A percentile compares a stretch with the other conserved stretches of the same genome.
phyloP scores from a whole-genome alignment of 495 filamentous ascomycete genomes.

The Extremus antarcticus region DNA sequence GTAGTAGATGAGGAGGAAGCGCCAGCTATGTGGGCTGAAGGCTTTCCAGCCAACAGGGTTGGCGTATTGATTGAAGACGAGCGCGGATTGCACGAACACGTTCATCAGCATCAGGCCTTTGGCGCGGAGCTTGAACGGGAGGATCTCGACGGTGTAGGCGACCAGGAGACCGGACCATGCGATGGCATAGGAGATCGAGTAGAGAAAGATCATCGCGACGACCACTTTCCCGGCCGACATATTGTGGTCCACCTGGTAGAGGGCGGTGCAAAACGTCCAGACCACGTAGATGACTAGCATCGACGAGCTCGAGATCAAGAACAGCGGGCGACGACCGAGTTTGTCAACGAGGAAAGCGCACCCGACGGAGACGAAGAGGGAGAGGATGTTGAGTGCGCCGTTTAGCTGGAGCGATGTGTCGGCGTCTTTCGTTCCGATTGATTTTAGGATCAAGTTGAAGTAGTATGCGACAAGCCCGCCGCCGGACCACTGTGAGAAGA shows the following conservation, averaged over 20 bases:
- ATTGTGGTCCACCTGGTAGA: neutral
- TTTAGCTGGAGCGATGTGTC: constrained; percentile 4
- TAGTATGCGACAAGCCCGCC: constrained; percentile 28
- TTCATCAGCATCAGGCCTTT: constrained; percentile 45
- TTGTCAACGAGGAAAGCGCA: constrained; percentile 5
- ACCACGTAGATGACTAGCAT: constrained; percentile 11
- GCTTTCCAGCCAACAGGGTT: constrained; percentile 25
- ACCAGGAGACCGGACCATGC: constrained; percentile 39
- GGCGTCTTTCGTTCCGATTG: constrained; percentile 18
- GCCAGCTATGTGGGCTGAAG: constrained; percentile 1
- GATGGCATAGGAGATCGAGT: neutral
- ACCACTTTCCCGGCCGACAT: neutral
- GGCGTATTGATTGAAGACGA: neutral
- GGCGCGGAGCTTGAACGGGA: constrained; percentile 56
- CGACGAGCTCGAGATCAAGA: constrained; percentile 4
- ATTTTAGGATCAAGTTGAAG: constrained; percentile 16
- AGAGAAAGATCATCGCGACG: constrained; percentile 3
- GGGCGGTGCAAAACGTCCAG: constrained; percentile 28
- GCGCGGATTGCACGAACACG: neutral
- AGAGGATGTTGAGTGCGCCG: constrained; percentile 1
- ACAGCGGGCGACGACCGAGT: constrained; percentile 9
- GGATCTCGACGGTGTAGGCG: constrained; percentile 44
- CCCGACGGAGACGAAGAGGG: constrained; percentile 1
- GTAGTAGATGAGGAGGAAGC: constrained; percentile 8
- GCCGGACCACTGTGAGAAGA: constrained; percentile 60